These are phyloP conservation scores for Apiotrichum gracile DNA, from an alignment of 1,284 basidiomycete genomes.

Conservation along the genomic window DNA sequence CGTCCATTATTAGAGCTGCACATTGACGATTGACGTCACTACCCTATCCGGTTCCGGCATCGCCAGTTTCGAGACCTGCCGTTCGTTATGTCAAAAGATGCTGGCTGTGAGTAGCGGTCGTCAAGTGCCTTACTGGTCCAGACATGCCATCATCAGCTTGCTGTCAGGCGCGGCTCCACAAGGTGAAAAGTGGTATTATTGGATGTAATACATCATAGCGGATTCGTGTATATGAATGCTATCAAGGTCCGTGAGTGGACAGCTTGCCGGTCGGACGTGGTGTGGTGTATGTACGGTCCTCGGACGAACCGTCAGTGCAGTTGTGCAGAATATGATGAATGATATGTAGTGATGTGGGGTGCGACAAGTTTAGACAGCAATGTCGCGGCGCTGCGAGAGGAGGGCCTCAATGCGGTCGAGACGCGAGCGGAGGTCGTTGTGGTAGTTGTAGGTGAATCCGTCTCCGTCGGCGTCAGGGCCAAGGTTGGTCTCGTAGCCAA, in stretches of 20 bases:
- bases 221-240: background rate
- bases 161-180: too few relatives aligned
- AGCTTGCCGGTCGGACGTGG: too few relatives aligned
- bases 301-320: background rate
- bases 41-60: too few relatives aligned
- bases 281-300: background rate
- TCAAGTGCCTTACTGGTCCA: too few relatives aligned
- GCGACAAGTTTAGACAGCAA: background rate
- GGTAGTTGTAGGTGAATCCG: conserved; percentile 8
- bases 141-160: too few relatives aligned
- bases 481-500: conserved; percentile 28
- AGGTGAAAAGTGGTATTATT: background rate
- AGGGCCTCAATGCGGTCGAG: conserved; percentile 23
- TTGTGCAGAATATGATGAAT: background rate
- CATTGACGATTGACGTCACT: too few relatives aligned
- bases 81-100: too few relatives aligned
- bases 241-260: background rate
- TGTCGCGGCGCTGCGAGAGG: background rate
- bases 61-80: too few relatives aligned
- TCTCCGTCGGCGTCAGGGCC: conserved; percentile 22
- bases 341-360: background rate
- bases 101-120: too few relatives aligned
- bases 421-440: conserved; percentile 10
- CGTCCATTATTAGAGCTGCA: too few relatives aligned
- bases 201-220: background rate